These are phyloP conservation scores for Cucurbita ficifolia DNA, from an alignment of 306 rosid genomes.

Conservation along the genomic window DNA sequence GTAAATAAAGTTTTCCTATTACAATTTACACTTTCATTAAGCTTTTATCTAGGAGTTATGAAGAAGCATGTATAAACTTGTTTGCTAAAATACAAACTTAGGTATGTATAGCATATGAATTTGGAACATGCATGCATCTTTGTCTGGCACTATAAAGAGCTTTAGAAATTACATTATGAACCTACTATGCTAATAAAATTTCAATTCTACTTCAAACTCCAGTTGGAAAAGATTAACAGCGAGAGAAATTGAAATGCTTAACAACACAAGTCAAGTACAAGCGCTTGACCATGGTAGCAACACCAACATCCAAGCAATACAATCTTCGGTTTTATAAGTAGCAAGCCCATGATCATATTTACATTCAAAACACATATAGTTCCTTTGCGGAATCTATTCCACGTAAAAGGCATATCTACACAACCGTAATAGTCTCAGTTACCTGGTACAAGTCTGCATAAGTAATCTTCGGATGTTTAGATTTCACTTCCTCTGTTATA, in stretches of 20 bases:
- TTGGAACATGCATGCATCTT: neutral
- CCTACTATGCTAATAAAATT: neutral
- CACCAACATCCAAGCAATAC: neutral
- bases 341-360: neutral
- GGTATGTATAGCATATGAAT: neutral
- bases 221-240: neutral
- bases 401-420: neutral
- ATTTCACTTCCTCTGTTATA: slow-evolving; percentile 71
- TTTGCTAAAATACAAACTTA: neutral
- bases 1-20: neutral
- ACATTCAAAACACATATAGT: neutral
- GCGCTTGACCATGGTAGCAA: neutral
- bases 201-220: neutral
- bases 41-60: neutral
- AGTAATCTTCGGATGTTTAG: slow-evolving; percentile 49
- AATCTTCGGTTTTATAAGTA: neutral
- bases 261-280: neutral
- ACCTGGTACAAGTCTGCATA: slow-evolving; percentile 92
- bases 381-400: neutral
- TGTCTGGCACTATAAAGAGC: neutral
- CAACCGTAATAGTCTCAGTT: slow-evolving; percentile 8
- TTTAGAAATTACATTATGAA: neutral
- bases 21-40: neutral
- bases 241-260: neutral
- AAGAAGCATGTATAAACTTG: neutral